Percentiles rank a stretch among this genome's conserved stretches.
phyloP scores from a whole-genome alignment of 164 flowering plant genomes.

The Vitis rupestris region DNA sequence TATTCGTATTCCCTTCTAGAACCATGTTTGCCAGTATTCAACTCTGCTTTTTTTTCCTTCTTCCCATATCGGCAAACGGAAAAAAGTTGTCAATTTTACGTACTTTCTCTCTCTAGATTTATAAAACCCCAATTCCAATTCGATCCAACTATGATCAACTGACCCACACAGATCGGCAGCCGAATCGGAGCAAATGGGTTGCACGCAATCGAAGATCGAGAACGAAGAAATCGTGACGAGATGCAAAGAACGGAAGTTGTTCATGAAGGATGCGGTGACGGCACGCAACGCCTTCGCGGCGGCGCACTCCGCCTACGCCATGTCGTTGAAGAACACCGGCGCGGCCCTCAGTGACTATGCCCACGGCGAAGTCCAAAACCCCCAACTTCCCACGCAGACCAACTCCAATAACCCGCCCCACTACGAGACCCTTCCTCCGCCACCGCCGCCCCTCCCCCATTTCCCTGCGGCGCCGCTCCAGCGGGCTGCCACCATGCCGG shows the following conservation, averaged over 20 bases:
- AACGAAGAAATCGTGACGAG: slow-evolving; percentile 78
- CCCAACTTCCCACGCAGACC: not conserved
- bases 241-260: slow-evolving; percentile 66
- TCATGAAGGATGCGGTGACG: slow-evolving; percentile 68
- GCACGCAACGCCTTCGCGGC: slow-evolving; percentile 72
- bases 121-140: no score
- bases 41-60: not conserved
- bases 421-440: slow-evolving; percentile 23
- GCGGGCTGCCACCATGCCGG: slow-evolving; percentile 66
- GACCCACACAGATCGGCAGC: no score
- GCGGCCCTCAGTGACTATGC: slow-evolving; percentile 80
- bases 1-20: no score
- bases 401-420: slow-evolving; percentile 14
- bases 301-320: slow-evolving; percentile 56
- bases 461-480: slow-evolving; percentile 32
- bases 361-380: slow-evolving; percentile 43
- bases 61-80: not conserved
- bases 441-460: slow-evolving; percentile 26
- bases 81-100: no score
- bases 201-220: slow-evolving; percentile 87
- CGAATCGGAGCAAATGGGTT: slow-evolving; percentile 54
- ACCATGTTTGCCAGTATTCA: not conserved
- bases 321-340: slow-evolving; percentile 67
- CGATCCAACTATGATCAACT: no score
- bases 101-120: no score